These are phyloP conservation scores for Silene conica DNA, from an alignment of 148 eudicot genomes.

Conservation along the genomic window DNA sequence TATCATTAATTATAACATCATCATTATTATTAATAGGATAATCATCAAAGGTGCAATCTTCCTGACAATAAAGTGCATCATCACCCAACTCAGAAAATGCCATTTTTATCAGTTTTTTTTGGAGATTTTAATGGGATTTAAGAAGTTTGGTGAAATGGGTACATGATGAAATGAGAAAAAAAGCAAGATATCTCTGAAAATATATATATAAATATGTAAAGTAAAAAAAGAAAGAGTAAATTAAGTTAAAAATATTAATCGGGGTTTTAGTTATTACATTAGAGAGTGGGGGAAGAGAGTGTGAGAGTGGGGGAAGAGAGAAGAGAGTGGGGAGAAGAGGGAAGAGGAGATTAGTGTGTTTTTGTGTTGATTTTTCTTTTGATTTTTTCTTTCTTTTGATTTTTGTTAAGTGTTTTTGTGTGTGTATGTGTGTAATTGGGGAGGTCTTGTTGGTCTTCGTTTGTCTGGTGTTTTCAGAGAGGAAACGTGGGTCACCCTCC, in stretches of 20 bases:
- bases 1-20: neutral
- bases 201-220: no score
- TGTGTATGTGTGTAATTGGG: neutral
- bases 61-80: slow-evolving; percentile 38
- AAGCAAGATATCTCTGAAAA: neutral
- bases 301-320: neutral
- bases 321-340: no score
- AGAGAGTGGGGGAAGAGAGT: neutral
- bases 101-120: neutral
- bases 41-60: slow-evolving; percentile 19
- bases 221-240: no score
- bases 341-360: neutral
- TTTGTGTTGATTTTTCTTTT: neutral
- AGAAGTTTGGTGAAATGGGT: neutral
- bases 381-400: no score
- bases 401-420: neutral
- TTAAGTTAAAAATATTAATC: no score
- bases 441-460: neutral
- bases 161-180: slow-evolving; percentile 7
- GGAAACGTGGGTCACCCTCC: neutral
- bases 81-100: slow-evolving; percentile 11
- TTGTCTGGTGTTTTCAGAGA: neutral
- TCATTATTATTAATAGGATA: neutral
- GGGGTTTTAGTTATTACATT: neutral
- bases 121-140: neutral